phyloP scores from a whole-genome alignment of 768 basidiomycete genomes.

The Sistotremastrum niveocremeum region DNA sequence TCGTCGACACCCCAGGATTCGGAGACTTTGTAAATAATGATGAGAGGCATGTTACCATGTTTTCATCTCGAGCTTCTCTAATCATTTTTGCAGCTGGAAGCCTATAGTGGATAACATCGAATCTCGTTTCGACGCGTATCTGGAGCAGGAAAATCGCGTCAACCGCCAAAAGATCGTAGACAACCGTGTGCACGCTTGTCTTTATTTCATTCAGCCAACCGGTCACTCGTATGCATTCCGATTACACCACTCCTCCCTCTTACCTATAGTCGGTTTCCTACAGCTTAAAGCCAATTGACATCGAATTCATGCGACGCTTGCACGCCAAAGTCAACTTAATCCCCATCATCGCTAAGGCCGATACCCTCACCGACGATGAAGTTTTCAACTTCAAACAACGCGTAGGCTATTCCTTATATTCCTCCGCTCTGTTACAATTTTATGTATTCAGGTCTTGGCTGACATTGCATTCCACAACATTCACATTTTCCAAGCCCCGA shows the following conservation, averaged over 20 bases:
- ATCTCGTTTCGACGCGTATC: conserved; percentile 90
- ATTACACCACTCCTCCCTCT: conserved; percentile 18
- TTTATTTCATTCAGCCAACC: conserved; percentile 98
- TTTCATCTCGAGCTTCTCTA: background rate
- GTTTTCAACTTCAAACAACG: conserved; percentile 85
- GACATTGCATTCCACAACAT: conserved; percentile 95
- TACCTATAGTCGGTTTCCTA: conserved; percentile 1
- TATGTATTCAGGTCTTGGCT: conserved; percentile 52
- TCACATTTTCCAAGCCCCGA: conserved; percentile 95
- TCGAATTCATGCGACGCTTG: conserved; percentile 96
- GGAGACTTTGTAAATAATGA: conserved; percentile 99
- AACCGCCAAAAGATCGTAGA: conserved; percentile 89
- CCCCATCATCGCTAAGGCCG: conserved; percentile 96
- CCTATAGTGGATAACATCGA: conserved; percentile 98
- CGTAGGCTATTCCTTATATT: conserved; percentile 25
- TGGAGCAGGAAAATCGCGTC: conserved; percentile 98
- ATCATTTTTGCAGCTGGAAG: conserved; percentile 66
- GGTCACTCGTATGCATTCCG: conserved; percentile 65
- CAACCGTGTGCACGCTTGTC: conserved; percentile 95
- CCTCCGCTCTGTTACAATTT: background rate
- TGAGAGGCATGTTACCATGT: conserved; percentile 48
- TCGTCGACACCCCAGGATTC: conserved; percentile 98
- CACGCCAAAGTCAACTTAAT: conserved; percentile 98
- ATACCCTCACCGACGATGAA: conserved; percentile 96
- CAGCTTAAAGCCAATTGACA: conserved; percentile 94